Percentiles rank a stretch among this genome's conserved stretches.
Evolutionary conservation across 2,329 filamentous ascomycete species (phyloP).

Genomic region (Coleophoma crateriformis): DNA sequence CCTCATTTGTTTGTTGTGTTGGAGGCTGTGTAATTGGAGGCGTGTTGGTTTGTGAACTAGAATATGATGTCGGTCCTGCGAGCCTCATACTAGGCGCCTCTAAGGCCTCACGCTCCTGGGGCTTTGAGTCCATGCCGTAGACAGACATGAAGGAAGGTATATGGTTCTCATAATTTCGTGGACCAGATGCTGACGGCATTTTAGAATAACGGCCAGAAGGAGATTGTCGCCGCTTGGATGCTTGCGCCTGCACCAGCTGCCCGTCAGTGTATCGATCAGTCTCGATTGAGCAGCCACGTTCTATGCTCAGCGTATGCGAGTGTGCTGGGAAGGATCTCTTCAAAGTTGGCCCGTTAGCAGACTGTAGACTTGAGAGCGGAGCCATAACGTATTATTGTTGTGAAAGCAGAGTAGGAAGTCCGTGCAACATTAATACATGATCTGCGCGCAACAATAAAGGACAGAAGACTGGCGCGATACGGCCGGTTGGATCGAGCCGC

Average conservation of each 20-base stretch:
- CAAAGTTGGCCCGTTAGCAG: slow-evolving; percentile 22
- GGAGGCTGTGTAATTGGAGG: slow-evolving; percentile 6
- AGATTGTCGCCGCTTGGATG: slow-evolving; percentile 8
- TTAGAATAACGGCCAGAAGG: slow-evolving; percentile 20
- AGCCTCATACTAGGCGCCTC: slow-evolving; percentile 13
- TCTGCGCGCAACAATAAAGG: slow-evolving; percentile 6
- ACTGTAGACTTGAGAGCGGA: slow-evolving; percentile 13
- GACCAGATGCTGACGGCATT: slow-evolving; percentile 58
- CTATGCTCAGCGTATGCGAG: slow-evolving; percentile 11
- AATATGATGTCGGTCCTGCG: slow-evolving; percentile 7
- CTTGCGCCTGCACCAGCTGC: slow-evolving; percentile 10
- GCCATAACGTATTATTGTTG: slow-evolving; percentile 11
- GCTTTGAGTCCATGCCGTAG: slow-evolving; percentile 53
- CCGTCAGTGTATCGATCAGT: not conserved
- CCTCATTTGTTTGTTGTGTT: slow-evolving; percentile 4
- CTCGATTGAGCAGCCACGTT: slow-evolving; percentile 10
- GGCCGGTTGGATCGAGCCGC: slow-evolving; percentile 5
- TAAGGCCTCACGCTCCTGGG: slow-evolving; percentile 15
- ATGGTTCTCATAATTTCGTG: slow-evolving; percentile 61
- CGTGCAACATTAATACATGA: slow-evolving; percentile 8
- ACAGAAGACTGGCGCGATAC: slow-evolving; percentile 7
- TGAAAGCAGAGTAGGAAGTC: slow-evolving; percentile 1
- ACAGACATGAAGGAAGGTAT: slow-evolving; percentile 75
- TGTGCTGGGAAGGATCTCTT: slow-evolving; percentile 21
- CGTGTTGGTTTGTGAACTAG: slow-evolving; percentile 5